Evolutionary conservation across 768 basidiomycete species (phyloP).

Genomic region (Leccinum subgranulosum): DNA sequence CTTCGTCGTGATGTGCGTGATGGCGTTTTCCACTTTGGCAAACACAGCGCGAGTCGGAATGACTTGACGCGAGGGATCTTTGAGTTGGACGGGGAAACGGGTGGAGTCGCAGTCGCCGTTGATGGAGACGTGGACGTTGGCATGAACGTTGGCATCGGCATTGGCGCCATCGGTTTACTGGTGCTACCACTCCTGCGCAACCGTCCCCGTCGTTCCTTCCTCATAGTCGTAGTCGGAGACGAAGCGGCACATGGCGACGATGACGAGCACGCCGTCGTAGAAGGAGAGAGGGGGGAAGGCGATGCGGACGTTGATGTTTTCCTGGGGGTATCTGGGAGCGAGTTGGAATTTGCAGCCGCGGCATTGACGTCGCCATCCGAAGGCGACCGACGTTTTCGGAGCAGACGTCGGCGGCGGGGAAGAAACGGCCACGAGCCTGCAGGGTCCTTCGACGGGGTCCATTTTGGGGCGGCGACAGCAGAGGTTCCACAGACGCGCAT

Average conservation of each 20-base stretch:
- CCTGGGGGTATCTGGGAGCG: conserved; percentile 14
- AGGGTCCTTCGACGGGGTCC: conserved; percentile 1
- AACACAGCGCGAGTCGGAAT: conserved; percentile 6
- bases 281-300: conserved; percentile 2
- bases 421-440: conserved; percentile 20
- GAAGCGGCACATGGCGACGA: neutral
- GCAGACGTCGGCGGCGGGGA: conserved; percentile 24
- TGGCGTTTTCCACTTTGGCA: conserved; percentile 14
- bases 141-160: neutral
- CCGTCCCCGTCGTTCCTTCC: conserved; percentile 3
- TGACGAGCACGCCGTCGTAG: neutral
- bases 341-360: neutral
- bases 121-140: neutral
- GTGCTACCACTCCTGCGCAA: neutral
- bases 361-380: neutral
- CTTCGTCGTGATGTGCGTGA: neutral
- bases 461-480: conserved; percentile 1
- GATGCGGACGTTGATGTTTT: conserved; percentile 6
- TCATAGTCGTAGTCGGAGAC: neutral
- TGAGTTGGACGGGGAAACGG: conserved; percentile 13
- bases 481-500: neutral
- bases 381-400: conserved; percentile 30
- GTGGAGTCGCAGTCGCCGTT: neutral
- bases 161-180: neutral
- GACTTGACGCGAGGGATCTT: conserved; percentile 16